phyloP scores from a whole-genome alignment of 768 basidiomycete species.

The Mycena belliarum region DNA sequence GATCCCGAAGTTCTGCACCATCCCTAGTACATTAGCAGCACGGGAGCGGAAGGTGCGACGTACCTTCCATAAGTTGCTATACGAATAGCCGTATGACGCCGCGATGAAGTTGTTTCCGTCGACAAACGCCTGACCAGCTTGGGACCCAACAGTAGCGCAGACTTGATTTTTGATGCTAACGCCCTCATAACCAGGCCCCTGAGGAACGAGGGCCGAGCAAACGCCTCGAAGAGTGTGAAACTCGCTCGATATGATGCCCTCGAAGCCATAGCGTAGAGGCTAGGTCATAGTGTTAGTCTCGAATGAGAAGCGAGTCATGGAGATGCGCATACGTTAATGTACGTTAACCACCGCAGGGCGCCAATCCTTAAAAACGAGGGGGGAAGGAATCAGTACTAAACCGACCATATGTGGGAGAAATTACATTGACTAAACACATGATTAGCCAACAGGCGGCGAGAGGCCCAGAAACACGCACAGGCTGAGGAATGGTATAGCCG shows the following conservation, averaged over 20 bases:
- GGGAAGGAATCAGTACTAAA: not conserved
- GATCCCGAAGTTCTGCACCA: constrained; percentile 70
- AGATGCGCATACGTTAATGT: constrained; percentile 42
- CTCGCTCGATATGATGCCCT: constrained; percentile 77
- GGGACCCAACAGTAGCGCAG: constrained; percentile 70
- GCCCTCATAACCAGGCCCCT: constrained; percentile 61
- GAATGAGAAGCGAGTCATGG: not conserved
- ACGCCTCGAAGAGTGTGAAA: constrained; percentile 69
- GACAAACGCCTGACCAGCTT: constrained; percentile 60
- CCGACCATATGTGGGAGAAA: not conserved
- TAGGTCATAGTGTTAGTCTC: constrained; percentile 32
- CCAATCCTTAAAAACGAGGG: constrained; percentile 47
- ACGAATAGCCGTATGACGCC: constrained; percentile 50
- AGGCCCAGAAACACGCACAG: constrained; percentile 15
- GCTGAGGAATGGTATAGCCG: constrained; percentile 55
- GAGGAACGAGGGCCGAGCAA: constrained; percentile 61
- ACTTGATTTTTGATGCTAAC: constrained; percentile 66
- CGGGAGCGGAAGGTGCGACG: constrained; percentile 13
- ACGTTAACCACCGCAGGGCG: constrained; percentile 54
- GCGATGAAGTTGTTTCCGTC: constrained; percentile 54
- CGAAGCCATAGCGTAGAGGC: constrained; percentile 75
- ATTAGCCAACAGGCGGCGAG: not conserved
- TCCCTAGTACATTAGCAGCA: not conserved
- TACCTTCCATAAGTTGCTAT: constrained; percentile 45
- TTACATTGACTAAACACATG: constrained; percentile 17